These are phyloP conservation scores for Falciphora oryzae DNA, from an alignment of 2,329 filamentous ascomycete species.

Conservation along the genomic window DNA sequence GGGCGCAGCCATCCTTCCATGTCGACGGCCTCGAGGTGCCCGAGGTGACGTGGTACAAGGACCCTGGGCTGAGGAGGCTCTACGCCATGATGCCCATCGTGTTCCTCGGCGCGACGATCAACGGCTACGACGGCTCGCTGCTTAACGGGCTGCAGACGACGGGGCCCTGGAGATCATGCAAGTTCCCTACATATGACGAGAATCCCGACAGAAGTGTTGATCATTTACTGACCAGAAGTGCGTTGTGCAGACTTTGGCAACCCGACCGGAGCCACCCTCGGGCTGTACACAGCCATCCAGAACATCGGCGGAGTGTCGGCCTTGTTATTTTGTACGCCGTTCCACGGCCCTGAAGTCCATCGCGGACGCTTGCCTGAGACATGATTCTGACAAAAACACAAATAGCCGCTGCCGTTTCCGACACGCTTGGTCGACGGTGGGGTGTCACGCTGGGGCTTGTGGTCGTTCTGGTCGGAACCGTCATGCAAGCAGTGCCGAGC, in stretches of 20 bases:
- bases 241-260: not conserved
- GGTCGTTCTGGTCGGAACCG: constrained; percentile 1
- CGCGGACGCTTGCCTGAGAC: not conserved
- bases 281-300: constrained; percentile 2
- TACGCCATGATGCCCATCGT: constrained; percentile 10
- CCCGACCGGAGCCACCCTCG: not conserved
- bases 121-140: constrained; percentile 14
- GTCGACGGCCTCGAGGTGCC: constrained; percentile 8
- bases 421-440: not conserved
- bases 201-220: too few relatives aligned
- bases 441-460: not conserved
- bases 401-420: not conserved
- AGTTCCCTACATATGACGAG: too few relatives aligned
- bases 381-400: not conserved
- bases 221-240: not conserved
- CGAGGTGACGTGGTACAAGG: constrained; percentile 7
- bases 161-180: constrained; percentile 8
- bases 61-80: constrained; percentile 5
- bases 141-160: constrained; percentile 12
- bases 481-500: not conserved
- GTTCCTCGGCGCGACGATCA: constrained; percentile 10
- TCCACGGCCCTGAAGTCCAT: too few relatives aligned
- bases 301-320: constrained; percentile 4
- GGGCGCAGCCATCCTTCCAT: not conserved
- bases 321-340: constrained; percentile 1